These are phyloP conservation scores for Gossypium mustelinum DNA, from an alignment of 345 rosid genomes.

Conservation along the genomic window DNA sequence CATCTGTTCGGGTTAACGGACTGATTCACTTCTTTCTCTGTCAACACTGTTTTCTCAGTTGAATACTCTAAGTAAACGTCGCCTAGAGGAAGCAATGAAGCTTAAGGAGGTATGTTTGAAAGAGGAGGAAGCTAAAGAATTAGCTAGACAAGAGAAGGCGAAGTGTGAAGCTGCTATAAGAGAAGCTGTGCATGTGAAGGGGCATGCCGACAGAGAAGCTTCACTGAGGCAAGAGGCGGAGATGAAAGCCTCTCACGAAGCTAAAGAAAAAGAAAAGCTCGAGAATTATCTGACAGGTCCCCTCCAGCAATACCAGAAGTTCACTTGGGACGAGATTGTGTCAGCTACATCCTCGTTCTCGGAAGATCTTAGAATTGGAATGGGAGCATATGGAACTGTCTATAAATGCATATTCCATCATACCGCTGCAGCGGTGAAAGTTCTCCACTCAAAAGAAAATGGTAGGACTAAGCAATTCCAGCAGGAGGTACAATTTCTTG, in stretches of 20 bases:
- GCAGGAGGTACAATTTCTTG: conserved; percentile 56
- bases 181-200: conserved; percentile 47
- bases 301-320: conserved; percentile 44
- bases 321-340: conserved; percentile 80
- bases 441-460: conserved; percentile 64
- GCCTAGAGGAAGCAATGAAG: conserved; percentile 50
- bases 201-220: conserved; percentile 48
- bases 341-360: conserved; percentile 80
- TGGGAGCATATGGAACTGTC: conserved; percentile 82
- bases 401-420: conserved; percentile 67
- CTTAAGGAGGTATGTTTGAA: conserved; percentile 43
- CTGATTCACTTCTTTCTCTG: background rate
- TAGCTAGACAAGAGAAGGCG: conserved; percentile 55
- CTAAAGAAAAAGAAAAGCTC: conserved; percentile 69
- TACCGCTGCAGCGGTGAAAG: conserved; percentile 73
- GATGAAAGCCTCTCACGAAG: conserved; percentile 44
- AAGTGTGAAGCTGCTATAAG: conserved; percentile 48
- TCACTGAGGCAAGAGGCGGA: conserved; percentile 54
- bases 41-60: conserved; percentile 33
- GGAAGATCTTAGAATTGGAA: conserved; percentile 60
- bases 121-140: conserved; percentile 54
- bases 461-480: conserved; percentile 59
- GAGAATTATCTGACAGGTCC: conserved; percentile 53
- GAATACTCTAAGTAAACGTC: conserved; percentile 40
- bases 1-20: background rate